phyloP scores from a whole-genome alignment of 2,329 filamentous ascomycete genomes.

The Xylariaceae sp. region DNA sequence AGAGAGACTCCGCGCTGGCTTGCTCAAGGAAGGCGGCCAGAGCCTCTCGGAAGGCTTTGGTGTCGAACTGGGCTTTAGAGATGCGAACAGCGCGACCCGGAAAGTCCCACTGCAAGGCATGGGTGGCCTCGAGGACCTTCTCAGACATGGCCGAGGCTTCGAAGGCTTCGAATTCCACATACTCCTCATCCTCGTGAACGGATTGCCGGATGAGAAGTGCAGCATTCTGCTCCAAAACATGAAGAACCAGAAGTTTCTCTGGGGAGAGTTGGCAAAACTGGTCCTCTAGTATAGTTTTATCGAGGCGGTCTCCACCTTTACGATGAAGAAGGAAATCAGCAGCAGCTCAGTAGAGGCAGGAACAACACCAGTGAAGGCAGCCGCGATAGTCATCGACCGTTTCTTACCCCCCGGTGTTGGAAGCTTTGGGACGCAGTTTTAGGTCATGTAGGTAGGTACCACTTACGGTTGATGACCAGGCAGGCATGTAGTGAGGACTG shows the following conservation, averaged over 20 bases:
- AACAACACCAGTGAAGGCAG: too few relatives aligned
- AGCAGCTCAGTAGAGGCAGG: too few relatives aligned
- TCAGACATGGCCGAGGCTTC: constrained; percentile 45
- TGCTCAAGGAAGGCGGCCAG: constrained; percentile 48
- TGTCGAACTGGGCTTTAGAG: constrained; percentile 26
- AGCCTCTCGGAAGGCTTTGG: constrained; percentile 36
- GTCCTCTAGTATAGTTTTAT: constrained; percentile 9
- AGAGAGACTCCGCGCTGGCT: constrained; percentile 44
- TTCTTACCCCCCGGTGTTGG: too few relatives aligned
- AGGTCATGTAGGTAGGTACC: too few relatives aligned
- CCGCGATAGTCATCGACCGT: too few relatives aligned
- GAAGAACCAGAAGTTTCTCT: constrained; percentile 12
- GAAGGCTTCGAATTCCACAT: constrained; percentile 48
- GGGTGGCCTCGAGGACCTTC: constrained; percentile 37
- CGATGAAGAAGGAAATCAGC: too few relatives aligned
- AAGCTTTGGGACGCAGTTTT: too few relatives aligned
- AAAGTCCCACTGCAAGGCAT: constrained; percentile 47
- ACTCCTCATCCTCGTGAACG: constrained; percentile 4
- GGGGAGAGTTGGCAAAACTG: constrained; percentile 10
- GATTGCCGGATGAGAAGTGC: constrained; percentile 3
- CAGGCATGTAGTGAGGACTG: constrained; percentile 11
- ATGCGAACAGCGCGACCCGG: constrained; percentile 42
- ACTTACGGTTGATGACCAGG: constrained; percentile 12
- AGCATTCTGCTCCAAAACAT: constrained; percentile 21
- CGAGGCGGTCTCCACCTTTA: constrained; percentile 12